Evolutionary conservation across 176 grass and related monocot genomes (phyloP).

Genomic region (Miscanthus lutarioriparius): DNA sequence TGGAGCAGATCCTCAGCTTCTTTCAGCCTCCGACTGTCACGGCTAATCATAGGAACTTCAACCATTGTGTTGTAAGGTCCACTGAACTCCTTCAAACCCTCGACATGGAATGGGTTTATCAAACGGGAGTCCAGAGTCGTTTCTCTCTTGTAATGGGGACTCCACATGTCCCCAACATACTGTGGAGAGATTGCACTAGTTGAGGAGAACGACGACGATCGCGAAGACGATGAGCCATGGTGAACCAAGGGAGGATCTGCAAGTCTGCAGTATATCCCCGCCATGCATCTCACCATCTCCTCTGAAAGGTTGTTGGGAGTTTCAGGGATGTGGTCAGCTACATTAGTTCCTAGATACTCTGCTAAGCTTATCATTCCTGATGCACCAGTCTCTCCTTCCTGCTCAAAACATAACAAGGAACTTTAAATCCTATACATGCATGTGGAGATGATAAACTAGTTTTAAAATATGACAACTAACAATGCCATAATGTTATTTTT

Average conservation of each 20-base stretch:
- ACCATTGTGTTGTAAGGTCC: slow-evolving; percentile 96
- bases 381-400: slow-evolving; percentile 57
- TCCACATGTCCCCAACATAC: slow-evolving; percentile 78
- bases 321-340: slow-evolving; percentile 82
- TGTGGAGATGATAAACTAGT: background rate
- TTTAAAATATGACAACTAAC: too few relatives aligned
- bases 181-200: slow-evolving; percentile 80
- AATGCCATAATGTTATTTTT: background rate
- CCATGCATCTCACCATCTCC: slow-evolving; percentile 95
- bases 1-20: slow-evolving; percentile 76
- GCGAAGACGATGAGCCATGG: slow-evolving; percentile 60
- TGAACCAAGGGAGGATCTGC: slow-evolving; percentile 81
- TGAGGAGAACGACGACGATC: slow-evolving; percentile 81
- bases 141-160: slow-evolving; percentile 73
- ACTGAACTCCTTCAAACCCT: slow-evolving; percentile 95
- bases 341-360: slow-evolving; percentile 85
- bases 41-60: slow-evolving; percentile 81
- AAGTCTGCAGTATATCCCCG: slow-evolving; percentile 80
- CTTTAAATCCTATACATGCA: background rate
- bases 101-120: slow-evolving; percentile 92
- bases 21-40: slow-evolving; percentile 62
- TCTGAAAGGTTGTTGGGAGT: slow-evolving; percentile 91
- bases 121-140: slow-evolving; percentile 73
- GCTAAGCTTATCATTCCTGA: slow-evolving; percentile 85
- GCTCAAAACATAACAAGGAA: slow-evolving; percentile 25